These are phyloP conservation scores for Capsella rubella DNA, from an alignment of 441 rosid genomes.

Conservation along the genomic window DNA sequence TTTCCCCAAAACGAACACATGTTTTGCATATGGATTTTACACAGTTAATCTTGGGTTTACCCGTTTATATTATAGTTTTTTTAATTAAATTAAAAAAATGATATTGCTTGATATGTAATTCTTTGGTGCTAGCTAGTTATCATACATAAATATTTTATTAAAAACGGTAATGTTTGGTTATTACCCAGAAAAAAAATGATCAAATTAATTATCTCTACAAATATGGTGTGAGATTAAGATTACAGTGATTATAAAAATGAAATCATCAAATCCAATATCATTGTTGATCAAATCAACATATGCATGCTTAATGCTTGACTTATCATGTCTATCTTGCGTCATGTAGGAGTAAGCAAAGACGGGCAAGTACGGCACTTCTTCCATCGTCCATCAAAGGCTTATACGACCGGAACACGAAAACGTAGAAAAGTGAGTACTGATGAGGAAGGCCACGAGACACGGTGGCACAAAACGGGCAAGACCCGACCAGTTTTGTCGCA, in stretches of 20 bases:
- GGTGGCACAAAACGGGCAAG: slow-evolving; percentile 99
- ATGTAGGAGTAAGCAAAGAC: slow-evolving; percentile 83
- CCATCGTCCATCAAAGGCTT: slow-evolving; percentile 97
- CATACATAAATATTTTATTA: neutral
- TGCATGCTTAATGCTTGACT: neutral
- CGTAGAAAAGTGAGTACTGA: slow-evolving; percentile 88
- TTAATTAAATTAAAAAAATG: neutral
- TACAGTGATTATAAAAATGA: neutral
- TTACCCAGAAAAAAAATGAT: neutral
- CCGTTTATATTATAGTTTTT: neutral
- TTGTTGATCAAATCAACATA: neutral
- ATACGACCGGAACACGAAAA: slow-evolving; percentile 95
- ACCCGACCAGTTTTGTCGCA: slow-evolving; percentile 70
- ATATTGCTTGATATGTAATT: neutral
- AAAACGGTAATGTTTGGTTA: neutral
- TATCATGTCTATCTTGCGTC: slow-evolving; percentile 5
- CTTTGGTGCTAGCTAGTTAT: neutral
- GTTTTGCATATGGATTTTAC: neutral
- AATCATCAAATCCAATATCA: neutral
- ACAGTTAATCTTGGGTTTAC: neutral
- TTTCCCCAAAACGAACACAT: neutral
- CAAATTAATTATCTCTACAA: neutral
- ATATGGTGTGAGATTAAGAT: neutral
- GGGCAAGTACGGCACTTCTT: slow-evolving; percentile 97
- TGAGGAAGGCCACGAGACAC: slow-evolving; percentile 83